A percentile compares a stretch with the other conserved stretches of the same genome.
phyloP scores from a whole-genome alignment of 441 rosid genomes.

The Adansonia rubrostipa region DNA sequence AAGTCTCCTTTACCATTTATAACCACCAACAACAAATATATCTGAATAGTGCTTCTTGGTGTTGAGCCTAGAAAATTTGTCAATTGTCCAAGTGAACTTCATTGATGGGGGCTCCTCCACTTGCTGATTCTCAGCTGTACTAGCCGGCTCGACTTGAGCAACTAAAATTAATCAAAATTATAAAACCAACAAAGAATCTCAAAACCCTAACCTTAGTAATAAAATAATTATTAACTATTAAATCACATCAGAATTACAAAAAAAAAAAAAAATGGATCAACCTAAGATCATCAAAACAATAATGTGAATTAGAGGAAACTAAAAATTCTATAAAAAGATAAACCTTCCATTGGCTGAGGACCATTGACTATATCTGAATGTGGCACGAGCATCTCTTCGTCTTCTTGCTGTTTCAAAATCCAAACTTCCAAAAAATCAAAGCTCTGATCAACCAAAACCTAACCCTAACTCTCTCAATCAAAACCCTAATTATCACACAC shows the following conservation, averaged over 20 bases:
- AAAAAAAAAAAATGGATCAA: conserved; percentile 26
- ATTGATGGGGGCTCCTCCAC: conserved; percentile 78
- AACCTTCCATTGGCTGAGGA: conserved; percentile 97
- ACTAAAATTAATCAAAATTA: conserved; percentile 40
- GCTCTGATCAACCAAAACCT: conserved; percentile 31
- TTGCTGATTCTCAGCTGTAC: conserved; percentile 66
- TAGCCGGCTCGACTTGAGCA: conserved; percentile 65
- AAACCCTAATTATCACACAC: conserved; percentile 52
- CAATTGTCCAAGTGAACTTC: conserved; percentile 82
- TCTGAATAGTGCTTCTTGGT: no score
- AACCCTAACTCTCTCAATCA: conserved; percentile 32
- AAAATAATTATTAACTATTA: conserved; percentile 21
- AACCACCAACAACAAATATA: no score
- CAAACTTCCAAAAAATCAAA: conserved; percentile 39
- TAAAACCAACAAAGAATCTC: conserved; percentile 27
- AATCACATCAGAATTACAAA: not conserved
- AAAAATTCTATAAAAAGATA: not conserved
- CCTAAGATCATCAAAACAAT: conserved; percentile 21
- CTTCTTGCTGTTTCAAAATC: conserved; percentile 71
- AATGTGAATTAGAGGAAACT: not conserved
- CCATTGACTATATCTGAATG: conserved; percentile 86
- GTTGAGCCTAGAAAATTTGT: conserved; percentile 46
- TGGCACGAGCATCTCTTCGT: conserved; percentile 97
- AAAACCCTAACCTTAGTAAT: conserved; percentile 40
- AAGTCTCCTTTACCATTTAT: not conserved